Base-by-base conservation (phyloP, 257 asterid species). In the Paraleonurus japonicus region DNA sequence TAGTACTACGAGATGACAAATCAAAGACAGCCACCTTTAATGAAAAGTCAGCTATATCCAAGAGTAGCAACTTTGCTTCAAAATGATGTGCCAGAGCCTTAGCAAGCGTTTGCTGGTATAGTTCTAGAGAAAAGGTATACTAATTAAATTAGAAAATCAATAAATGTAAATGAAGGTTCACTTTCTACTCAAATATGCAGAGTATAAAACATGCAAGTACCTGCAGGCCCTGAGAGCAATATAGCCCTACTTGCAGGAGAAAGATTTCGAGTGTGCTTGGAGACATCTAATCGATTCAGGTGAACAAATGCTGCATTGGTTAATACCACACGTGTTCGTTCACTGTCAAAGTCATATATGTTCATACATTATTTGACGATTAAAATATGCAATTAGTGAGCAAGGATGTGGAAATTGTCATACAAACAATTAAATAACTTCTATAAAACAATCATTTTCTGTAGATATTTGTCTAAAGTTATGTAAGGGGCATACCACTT, bases 201-300 rank as follows among this genome's bases (percentile, higher is more conserved):
- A 3, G 12, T 60, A 51, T n/a, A 30, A 48, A 45, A 61, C 23
- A 43, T 4, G 39, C 19, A 43, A 75, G 24, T 84, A 92, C 98
- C 98, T 73, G 92, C 85, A 35, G 92, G 96, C 63, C 96, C 98
- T 4, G 96, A 85, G 55, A 92, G 89, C 83, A 88, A 77, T 77
- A 92, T 86, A 62, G 96, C 86, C 78, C 98, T 82, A 74, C 98
- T 92, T 22, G 96, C 96, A 17, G 96, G 95, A 54, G 96, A 83
- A 60, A 92, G 96, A 84, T 86, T 89, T 75, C 96, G 82, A 53
- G 86, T 89, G 84, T 92, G 95, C 82, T 85, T 89, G 61, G 88
- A 84, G 76, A 86, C 89, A 80, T 92, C 92, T 7, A 88, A 73
- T 82, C 84, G 92, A 24, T 81, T 85, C 15, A 92, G 87, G 81